Percentiles rank a stretch among this genome's conserved stretches.
These are phyloP conservation scores for Alectoria sarmentosa DNA, from an alignment of 495 filamentous ascomycete genomes.

Conservation along the genomic window DNA sequence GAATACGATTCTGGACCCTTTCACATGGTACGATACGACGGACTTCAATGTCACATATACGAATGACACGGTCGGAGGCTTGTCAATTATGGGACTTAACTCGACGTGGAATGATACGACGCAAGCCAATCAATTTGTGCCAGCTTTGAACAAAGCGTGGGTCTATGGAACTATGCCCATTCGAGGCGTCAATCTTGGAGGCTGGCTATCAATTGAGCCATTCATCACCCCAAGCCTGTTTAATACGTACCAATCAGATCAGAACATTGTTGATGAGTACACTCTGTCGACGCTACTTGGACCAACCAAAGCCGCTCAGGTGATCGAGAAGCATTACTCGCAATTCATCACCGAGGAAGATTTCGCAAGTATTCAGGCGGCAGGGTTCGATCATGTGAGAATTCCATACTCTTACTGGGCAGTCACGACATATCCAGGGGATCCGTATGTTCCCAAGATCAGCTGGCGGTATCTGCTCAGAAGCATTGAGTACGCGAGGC, in stretches of 20 bases:
- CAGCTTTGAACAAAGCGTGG: slow-evolving; percentile 60
- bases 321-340: slow-evolving; percentile 84
- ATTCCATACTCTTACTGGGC: slow-evolving; percentile 97
- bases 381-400: slow-evolving; percentile 92
- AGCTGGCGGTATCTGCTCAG: slow-evolving; percentile 93
- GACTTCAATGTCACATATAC: slow-evolving; percentile 97
- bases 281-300: slow-evolving; percentile 69
- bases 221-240: slow-evolving; percentile 95
- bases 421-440: slow-evolving; percentile 72
- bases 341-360: slow-evolving; percentile 76
- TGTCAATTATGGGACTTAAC: slow-evolving; percentile 85
- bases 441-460: slow-evolving; percentile 81
- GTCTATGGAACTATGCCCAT: slow-evolving; percentile 75
- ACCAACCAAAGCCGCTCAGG: slow-evolving; percentile 45
- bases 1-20: slow-evolving; percentile 81
- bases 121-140: slow-evolving; percentile 69
- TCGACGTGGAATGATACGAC: slow-evolving; percentile 80
- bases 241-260: slow-evolving; percentile 48
- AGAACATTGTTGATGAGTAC: slow-evolving; percentile 80
- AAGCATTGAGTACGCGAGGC: slow-evolving; percentile 87
- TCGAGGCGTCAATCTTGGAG: slow-evolving; percentile 86
- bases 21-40: slow-evolving; percentile 83
- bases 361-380: slow-evolving; percentile 74
- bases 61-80: slow-evolving; percentile 69
- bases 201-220: slow-evolving; percentile 91